These are phyloP conservation scores for Ophiocordyceps camponoti-saundersi DNA, from an alignment of 2,329 filamentous ascomycete genomes.

Conservation along the genomic window DNA sequence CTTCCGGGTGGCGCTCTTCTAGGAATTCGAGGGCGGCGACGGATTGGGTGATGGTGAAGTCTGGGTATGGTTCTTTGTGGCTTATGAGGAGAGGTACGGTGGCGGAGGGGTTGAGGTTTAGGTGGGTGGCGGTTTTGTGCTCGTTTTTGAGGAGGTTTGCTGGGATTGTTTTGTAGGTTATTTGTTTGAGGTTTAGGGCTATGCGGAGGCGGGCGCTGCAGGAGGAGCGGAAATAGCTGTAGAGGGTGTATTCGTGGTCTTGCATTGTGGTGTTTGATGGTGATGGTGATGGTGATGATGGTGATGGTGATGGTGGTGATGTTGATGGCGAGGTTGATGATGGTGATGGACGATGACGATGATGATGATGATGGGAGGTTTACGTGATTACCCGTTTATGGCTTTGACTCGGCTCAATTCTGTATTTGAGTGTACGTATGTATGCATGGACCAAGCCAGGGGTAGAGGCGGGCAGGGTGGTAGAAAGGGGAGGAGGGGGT, in stretches of 20 bases:
- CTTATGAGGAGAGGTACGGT: conserved; percentile 36
- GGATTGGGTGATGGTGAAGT: conserved; percentile 35
- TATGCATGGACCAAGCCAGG: too few relatives aligned
- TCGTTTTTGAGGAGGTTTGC: conserved; percentile 38
- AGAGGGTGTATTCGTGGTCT: conserved; percentile 22
- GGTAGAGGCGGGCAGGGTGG: too few relatives aligned
- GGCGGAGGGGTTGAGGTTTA: conserved; percentile 31
- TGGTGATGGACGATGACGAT: too few relatives aligned
- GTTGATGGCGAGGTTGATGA: too few relatives aligned
- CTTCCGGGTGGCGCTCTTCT: conserved; percentile 30
- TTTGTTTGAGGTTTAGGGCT: conserved; percentile 35
- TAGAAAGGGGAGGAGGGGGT: too few relatives aligned
- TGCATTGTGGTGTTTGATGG: background rate
- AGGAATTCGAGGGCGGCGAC: conserved; percentile 45
- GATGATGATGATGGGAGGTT: too few relatives aligned
- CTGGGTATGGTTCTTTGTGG: conserved; percentile 8
- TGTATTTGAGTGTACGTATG: too few relatives aligned
- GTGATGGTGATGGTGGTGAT: too few relatives aligned
- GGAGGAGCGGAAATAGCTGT: conserved; percentile 46
- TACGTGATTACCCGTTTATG: too few relatives aligned
- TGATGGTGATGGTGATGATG: too few relatives aligned
- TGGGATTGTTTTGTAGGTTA: conserved; percentile 26
- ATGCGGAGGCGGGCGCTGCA: conserved; percentile 46
- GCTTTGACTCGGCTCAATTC: too few relatives aligned
- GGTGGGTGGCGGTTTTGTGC: conserved; percentile 27